These are phyloP conservation scores for Discostella stelligeroides DNA, from an alignment of 108 stramenopile genomes.

Conservation along the genomic window DNA sequence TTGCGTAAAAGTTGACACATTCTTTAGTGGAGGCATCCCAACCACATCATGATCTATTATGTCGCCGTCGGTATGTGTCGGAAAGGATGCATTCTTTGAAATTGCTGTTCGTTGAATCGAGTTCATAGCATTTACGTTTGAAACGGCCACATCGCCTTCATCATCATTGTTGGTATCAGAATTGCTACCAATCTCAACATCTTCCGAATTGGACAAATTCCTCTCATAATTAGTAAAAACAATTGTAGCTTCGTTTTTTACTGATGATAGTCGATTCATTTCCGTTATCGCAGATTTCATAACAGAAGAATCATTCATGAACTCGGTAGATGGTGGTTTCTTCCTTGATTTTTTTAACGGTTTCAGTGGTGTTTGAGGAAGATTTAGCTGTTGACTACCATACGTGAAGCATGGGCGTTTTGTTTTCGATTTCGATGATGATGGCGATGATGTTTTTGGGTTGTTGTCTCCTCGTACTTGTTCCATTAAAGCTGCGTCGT, in stretches of 20 bases:
- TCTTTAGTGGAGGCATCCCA: background rate
- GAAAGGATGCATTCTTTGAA: constrained; percentile 6
- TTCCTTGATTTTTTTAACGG: constrained; percentile 5
- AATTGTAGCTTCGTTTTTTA: background rate
- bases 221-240: background rate
- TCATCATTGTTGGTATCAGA: background rate
- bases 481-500: background rate
- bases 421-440: background rate
- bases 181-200: constrained; percentile 17
- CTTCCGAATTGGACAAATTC: constrained; percentile 9
- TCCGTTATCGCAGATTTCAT: too few species aligned
- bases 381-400: background rate
- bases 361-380: constrained; percentile 21
- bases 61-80: constrained; percentile 1
- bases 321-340: too few species aligned
- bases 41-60: background rate
- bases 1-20: background rate
- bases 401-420: constrained; percentile 7
- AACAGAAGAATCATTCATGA: background rate
- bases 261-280: too few species aligned
- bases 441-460: too few species aligned
- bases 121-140: too few species aligned
- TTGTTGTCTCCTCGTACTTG: too few species aligned
- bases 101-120: too few species aligned
- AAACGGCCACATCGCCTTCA: too few species aligned